phyloP scores from a whole-genome alignment of 2,329 filamentous ascomycete species.

The Colletotrichum gigasporum region DNA sequence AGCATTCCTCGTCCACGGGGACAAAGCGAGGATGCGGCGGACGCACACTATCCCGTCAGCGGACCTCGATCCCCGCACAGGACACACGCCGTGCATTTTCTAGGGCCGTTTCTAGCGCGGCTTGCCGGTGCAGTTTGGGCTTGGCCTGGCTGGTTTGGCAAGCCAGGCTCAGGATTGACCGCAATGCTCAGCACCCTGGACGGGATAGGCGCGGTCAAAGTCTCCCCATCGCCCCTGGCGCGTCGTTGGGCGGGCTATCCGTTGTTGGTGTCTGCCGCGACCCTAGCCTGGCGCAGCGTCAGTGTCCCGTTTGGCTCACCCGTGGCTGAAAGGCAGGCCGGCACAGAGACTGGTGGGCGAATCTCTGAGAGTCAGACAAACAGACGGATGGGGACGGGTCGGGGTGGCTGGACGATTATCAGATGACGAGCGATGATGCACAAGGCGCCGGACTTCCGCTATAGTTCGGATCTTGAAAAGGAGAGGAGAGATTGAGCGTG shows the following conservation, averaged over 20 bases:
- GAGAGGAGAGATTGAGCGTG: background rate
- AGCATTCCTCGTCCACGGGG: slow-evolving; percentile 12
- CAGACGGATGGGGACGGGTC: background rate
- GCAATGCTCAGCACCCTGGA: background rate
- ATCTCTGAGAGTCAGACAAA: background rate
- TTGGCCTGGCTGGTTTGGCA: slow-evolving; percentile 19
- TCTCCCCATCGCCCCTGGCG: slow-evolving; percentile 7
- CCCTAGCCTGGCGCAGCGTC: slow-evolving; percentile 16
- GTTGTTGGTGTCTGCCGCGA: slow-evolving; percentile 15
- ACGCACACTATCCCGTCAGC: slow-evolving; percentile 17
- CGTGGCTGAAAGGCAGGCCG: background rate
- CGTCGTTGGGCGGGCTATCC: slow-evolving; percentile 4
- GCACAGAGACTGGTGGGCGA: background rate
- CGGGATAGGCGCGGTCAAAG: slow-evolving; percentile 4
- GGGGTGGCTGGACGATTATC: background rate
- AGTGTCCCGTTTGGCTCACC: background rate
- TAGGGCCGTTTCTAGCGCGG: slow-evolving; percentile 26
- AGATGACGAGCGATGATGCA: slow-evolving; percentile 7
- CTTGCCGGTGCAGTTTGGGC: slow-evolving; percentile 15
- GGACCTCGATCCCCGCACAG: slow-evolving; percentile 27
- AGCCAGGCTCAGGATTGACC: slow-evolving; percentile 1
- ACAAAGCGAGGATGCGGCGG: slow-evolving; percentile 22
- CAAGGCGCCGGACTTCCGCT: slow-evolving; percentile 9
- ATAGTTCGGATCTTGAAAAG: background rate
- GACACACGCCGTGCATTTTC: slow-evolving; percentile 24